Evolutionary conservation across 2,329 filamentous ascomycete genomes (phyloP).

Genomic region (Colletotrichum sp.): DNA sequence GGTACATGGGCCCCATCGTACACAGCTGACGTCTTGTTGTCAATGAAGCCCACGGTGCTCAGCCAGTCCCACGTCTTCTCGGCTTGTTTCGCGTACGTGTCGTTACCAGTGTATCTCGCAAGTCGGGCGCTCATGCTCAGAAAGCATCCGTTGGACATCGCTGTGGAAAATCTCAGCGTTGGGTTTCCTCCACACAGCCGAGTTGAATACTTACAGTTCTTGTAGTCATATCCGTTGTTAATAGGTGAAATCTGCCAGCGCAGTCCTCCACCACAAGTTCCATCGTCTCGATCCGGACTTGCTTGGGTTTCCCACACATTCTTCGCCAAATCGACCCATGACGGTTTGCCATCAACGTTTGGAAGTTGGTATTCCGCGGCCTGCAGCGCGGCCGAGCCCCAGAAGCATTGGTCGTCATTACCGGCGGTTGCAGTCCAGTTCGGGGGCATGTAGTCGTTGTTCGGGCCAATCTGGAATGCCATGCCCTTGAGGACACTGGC

Average conservation of each 20-base stretch:
- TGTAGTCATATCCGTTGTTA: constrained; percentile 72
- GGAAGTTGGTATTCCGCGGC: constrained; percentile 61
- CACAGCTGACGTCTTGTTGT: constrained; percentile 58
- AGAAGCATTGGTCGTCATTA: constrained; percentile 67
- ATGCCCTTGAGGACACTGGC: constrained; percentile 47
- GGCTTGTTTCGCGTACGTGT: constrained; percentile 61
- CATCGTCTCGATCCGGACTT: constrained; percentile 49
- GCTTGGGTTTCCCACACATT: constrained; percentile 61
- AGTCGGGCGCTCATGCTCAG: constrained; percentile 62
- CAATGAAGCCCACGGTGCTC: constrained; percentile 51
- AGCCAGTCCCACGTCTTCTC: constrained; percentile 64
- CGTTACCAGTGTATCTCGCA: constrained; percentile 63
- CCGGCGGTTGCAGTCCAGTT: constrained; percentile 50
- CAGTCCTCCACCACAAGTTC: constrained; percentile 64
- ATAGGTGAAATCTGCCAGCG: constrained; percentile 71
- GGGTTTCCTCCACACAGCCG: too few species aligned
- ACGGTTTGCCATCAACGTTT: constrained; percentile 42
- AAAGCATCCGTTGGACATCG: constrained; percentile 53
- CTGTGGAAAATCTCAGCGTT: background rate
- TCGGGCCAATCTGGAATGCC: constrained; percentile 49
- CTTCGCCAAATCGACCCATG: constrained; percentile 61
- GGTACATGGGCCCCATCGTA: constrained; percentile 60
- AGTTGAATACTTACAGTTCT: constrained; percentile 40
- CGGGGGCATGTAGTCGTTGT: constrained; percentile 53
- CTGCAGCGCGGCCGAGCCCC: constrained; percentile 61